These are phyloP conservation scores for Zoysia pacifica DNA, from an alignment of 176 grass and related monocot species.

Conservation along the genomic window DNA sequence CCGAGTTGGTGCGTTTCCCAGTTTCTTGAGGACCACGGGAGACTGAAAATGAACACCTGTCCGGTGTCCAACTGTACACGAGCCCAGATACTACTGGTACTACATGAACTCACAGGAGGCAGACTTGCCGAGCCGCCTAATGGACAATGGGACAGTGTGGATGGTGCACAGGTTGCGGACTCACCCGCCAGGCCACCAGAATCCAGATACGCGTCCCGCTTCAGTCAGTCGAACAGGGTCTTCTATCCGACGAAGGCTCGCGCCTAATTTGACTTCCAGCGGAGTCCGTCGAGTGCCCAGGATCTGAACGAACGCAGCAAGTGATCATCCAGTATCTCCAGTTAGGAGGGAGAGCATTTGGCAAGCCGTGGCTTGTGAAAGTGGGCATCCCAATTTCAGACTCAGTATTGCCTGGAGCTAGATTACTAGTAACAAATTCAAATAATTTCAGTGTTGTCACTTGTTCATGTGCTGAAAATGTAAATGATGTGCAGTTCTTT, in stretches of 20 bases:
- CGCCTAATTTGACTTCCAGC: not conserved
- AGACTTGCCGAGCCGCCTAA: not conserved
- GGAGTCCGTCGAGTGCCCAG: not conserved
- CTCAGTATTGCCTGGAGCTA: no score
- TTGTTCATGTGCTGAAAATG: no score
- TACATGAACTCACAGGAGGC: not conserved
- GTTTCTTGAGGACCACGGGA: conserved; percentile 12
- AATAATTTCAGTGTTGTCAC: no score
- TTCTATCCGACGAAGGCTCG: not conserved
- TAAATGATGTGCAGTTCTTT: no score
- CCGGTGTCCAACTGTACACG: conserved; percentile 2
- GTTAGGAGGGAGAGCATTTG: no score
- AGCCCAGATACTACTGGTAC: not conserved
- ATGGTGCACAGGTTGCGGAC: not conserved
- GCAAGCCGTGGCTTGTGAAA: no score
- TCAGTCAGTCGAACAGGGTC: not conserved
- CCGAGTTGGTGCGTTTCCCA: not conserved
- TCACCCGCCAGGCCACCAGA: not conserved
- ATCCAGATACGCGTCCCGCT: not conserved
- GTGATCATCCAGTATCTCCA: not conserved
- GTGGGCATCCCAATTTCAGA: no score
- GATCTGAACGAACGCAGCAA: not conserved
- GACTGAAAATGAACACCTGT: not conserved
- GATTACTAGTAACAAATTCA: no score
- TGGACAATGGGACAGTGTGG: not conserved